Evolutionary conservation across 2,329 filamentous ascomycete species (phyloP), one percentile per base, ranked within the genome.

Genomic region (Juglanconis juglandina): DNA sequence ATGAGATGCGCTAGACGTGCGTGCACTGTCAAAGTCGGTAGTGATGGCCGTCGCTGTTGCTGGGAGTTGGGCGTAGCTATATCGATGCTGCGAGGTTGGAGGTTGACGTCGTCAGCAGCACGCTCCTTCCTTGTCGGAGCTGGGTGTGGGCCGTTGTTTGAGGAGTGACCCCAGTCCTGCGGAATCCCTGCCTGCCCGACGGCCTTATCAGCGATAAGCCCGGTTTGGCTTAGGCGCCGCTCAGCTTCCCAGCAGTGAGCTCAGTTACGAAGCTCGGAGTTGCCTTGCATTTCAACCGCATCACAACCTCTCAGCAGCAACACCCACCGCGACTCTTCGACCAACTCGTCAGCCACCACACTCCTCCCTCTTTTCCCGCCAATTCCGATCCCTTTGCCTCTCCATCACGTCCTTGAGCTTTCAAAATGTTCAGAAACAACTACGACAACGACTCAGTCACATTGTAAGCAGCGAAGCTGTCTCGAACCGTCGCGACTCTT

Each of bases 401-500:
- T 39, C 4, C 46, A 37, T 48, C 52, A 24, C 51, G 32, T 32
- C 48, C 37, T 49, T 58, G 51, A 63, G 51, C 59, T 49, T 69
- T 67, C 84, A 87, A 72, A 72, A 98, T 99, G 95, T 99, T 99
- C 82, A 87, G 95, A 80, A 99, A 99, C 85, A 98, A 98, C 80
- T 99, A 99, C 85, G 95, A 99, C 82, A 99, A 99, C 87, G 95
- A 99, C 79, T 96, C 94, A 66, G 93, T 98, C 80, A 99, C 95
- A 80, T 99, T 98, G 92, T 96, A 84, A 79, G 88, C 79, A 32
- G 24, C 52, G 49, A 58, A 63, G 58, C 61, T 58, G 61, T 61
- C 60, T 64, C 62, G 61, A 62, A 61, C 56, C 64, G 68, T 58
- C 58, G 50, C 60, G 56, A 61, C 49, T 50, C 42, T 54, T 53